These are phyloP conservation scores for Beauveria scarabaeidicola DNA, from an alignment of 2,329 filamentous ascomycete species.

Conservation along the genomic window DNA sequence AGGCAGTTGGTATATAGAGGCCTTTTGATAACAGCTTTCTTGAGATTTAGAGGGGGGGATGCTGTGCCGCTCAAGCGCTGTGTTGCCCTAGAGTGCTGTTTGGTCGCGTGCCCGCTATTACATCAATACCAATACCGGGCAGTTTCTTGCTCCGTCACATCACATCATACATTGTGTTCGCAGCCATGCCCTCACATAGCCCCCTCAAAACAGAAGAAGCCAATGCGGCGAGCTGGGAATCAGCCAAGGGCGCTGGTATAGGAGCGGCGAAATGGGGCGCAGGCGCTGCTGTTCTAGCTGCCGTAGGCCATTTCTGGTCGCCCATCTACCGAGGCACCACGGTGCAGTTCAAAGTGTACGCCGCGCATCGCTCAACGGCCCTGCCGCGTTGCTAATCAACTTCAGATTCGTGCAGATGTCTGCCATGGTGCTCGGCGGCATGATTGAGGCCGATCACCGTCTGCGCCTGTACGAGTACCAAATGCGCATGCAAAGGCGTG, in stretches of 20 bases:
- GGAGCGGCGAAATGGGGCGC: constrained; percentile 67
- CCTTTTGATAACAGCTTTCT: neutral
- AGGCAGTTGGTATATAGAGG: neutral
- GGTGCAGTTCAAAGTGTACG: constrained; percentile 70
- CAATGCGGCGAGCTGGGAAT: constrained; percentile 62
- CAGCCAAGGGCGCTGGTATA: constrained; percentile 54
- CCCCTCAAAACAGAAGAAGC: constrained; percentile 58
- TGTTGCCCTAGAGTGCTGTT: neutral
- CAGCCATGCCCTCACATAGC: constrained; percentile 42
- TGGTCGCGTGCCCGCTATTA: constrained; percentile 8
- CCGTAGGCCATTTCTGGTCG: constrained; percentile 53
- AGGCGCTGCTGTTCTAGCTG: constrained; percentile 54
- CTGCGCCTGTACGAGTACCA: constrained; percentile 59
- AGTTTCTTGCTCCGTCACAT: neutral
- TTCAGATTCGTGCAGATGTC: constrained; percentile 72
- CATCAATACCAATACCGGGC: neutral
- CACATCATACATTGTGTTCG: neutral
- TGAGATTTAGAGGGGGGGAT: neutral
- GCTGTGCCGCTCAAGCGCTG: neutral
- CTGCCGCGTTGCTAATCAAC: neutral
- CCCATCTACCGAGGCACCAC: constrained; percentile 66
- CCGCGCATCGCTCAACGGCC: constrained; percentile 11
- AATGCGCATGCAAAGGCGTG: constrained; percentile 55
- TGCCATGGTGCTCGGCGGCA: constrained; percentile 72
- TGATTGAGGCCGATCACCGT: constrained; percentile 65